Conservation (phyloP, 176 grass and related monocot genomes). For the Juncus effusus region DNA sequence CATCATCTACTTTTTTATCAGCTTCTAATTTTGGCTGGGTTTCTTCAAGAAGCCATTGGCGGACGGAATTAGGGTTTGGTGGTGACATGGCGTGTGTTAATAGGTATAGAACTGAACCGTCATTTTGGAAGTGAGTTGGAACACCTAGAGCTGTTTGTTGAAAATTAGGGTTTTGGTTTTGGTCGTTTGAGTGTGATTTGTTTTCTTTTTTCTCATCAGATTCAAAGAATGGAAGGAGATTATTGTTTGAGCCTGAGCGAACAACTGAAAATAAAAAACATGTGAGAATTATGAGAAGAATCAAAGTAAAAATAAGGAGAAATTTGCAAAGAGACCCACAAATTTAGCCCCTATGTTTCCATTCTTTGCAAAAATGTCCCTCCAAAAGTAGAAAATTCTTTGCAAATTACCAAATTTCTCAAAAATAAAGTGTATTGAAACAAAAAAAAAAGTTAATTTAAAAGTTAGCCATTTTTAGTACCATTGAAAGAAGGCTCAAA, state of each 20-base stretch:
- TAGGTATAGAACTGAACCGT: constrained; percentile 69
- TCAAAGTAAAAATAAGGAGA: constrained; percentile 1
- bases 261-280: constrained; percentile 44
- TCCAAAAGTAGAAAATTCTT: too few species aligned
- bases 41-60: constrained; percentile 51
- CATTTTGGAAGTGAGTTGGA: constrained; percentile 90
- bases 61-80: constrained; percentile 59
- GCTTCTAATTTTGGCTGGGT: constrained; percentile 18
- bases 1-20: constrained; percentile 26
- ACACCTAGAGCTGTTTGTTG: constrained; percentile 48
- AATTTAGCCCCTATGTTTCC: constrained; percentile 15
- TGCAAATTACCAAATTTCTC: not conserved
- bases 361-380: not conserved
- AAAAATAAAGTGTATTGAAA: constrained; percentile 6
- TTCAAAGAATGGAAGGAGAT: constrained; percentile 65
- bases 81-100: constrained; percentile 64
- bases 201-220: constrained; percentile 36
- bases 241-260: constrained; percentile 28
- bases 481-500: constrained; percentile 32
- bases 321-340: constrained; percentile 17
- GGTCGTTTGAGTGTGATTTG: constrained; percentile 34
- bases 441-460: not conserved
- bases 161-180: constrained; percentile 27
- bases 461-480: constrained; percentile 1
- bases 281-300: constrained; percentile 13